These are phyloP conservation scores for Selaginella moellendorffii DNA, from an alignment of 75 land plant species.

Conservation along the genomic window DNA sequence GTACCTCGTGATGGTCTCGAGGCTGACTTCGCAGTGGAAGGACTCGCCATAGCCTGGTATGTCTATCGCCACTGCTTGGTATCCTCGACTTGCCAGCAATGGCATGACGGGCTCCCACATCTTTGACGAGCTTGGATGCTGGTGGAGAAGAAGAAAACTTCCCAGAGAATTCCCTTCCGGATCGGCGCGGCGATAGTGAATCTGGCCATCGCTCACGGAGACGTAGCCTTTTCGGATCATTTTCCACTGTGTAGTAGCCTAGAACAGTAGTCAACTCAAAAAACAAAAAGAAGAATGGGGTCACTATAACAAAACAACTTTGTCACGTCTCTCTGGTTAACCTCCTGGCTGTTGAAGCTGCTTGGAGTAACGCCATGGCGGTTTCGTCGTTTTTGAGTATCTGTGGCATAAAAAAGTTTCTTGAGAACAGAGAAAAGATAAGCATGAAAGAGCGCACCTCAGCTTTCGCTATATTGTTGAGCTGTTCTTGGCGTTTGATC, in stretches of 20 bases:
- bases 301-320: too few relatives aligned
- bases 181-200: not conserved
- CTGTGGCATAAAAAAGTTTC: slow-evolving; percentile 2
- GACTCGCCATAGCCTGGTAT: not conserved
- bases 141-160: not conserved
- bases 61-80: not conserved
- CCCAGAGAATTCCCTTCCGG: not conserved
- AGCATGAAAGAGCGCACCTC: slow-evolving; percentile 4
- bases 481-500: slow-evolving; percentile 13
- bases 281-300: too few relatives aligned
- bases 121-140: not conserved
- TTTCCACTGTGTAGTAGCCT: too few relatives aligned
- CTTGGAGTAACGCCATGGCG: slow-evolving; percentile 14
- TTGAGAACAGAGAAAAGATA: not conserved
- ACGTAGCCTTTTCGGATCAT: not conserved
- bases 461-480: slow-evolving; percentile 11
- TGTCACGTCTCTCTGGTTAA: not conserved
- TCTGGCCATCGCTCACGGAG: not conserved
- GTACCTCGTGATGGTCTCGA: not conserved
- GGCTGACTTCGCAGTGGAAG: not conserved
- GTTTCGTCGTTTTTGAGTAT: slow-evolving; percentile 15
- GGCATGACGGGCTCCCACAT: not conserved
- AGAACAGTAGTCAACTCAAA: too few relatives aligned
- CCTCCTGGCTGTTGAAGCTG: not conserved
- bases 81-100: not conserved